Conservation (phyloP, 768 basidiomycete species). For the Boletus sensibilis region DNA sequence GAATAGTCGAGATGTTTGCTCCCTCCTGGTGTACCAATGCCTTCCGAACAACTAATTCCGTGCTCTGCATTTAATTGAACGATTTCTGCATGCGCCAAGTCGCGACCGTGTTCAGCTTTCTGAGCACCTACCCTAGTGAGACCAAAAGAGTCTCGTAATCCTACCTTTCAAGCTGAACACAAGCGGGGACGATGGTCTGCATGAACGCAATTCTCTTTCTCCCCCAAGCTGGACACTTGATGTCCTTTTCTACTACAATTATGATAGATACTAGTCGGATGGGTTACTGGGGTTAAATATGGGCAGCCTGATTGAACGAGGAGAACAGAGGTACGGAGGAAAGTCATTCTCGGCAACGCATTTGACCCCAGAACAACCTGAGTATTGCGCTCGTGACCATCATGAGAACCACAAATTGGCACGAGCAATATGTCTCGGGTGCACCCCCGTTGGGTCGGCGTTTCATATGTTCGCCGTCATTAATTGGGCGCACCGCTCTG, state of each 20-base stretch:
- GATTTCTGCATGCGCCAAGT: background rate
- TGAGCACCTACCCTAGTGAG: background rate
- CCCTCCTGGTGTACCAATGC: background rate
- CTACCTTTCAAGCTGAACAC: background rate
- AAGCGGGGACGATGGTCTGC: background rate
- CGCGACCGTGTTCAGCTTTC: background rate
- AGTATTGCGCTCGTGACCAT: background rate
- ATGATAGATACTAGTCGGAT: background rate
- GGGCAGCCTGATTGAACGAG: background rate
- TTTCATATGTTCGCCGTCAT: constrained; percentile 18
- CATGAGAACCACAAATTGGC: background rate
- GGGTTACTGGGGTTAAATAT: too few species aligned
- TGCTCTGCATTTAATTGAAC: background rate
- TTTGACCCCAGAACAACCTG: too few species aligned
- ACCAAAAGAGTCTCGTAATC: background rate
- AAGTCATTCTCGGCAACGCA: background rate
- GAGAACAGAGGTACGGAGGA: background rate
- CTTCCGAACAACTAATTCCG: background rate
- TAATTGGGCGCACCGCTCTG: constrained; percentile 44
- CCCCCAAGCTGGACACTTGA: background rate
- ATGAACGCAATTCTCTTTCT: background rate
- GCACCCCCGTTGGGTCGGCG: background rate
- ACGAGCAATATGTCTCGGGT: background rate
- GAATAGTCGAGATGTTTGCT: constrained; percentile 1
- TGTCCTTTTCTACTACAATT: background rate